phyloP scores from a whole-genome alignment of 1,284 basidiomycete genomes.

The Leccinum huronense region DNA sequence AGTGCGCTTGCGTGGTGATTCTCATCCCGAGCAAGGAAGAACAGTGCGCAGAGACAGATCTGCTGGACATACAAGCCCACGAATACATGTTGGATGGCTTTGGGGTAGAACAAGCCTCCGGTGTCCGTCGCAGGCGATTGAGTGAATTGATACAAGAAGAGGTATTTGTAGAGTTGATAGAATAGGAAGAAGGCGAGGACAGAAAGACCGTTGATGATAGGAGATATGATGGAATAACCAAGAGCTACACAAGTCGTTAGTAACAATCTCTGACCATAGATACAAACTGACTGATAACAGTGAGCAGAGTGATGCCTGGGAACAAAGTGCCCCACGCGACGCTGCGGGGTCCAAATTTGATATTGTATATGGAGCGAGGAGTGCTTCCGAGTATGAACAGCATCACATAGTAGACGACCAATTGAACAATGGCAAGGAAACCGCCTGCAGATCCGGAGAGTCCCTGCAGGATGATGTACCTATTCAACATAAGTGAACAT shows the following conservation, averaged over 20 bases:
- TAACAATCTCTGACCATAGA: not conserved
- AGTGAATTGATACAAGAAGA: constrained; percentile 81
- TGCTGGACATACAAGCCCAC: constrained; percentile 87
- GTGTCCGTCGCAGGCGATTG: constrained; percentile 78
- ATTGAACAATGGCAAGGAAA: constrained; percentile 76
- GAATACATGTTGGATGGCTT: constrained; percentile 90
- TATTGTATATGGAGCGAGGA: constrained; percentile 79
- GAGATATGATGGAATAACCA: constrained; percentile 89
- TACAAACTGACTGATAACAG: constrained; percentile 67
- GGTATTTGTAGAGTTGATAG: constrained; percentile 87
- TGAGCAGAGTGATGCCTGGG: constrained; percentile 71
- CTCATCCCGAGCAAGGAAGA: constrained; percentile 76
- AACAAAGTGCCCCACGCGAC: constrained; percentile 88
- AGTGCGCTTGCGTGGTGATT: constrained; percentile 55
- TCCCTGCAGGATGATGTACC: constrained; percentile 67
- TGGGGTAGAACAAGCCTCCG: constrained; percentile 94
- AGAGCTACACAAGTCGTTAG: constrained; percentile 44
- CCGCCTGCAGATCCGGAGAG: constrained; percentile 75
- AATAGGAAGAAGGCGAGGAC: constrained; percentile 81
- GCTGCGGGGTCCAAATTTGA: constrained; percentile 67
- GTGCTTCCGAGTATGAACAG: constrained; percentile 84
- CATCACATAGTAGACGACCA: constrained; percentile 85
- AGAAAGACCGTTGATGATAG: constrained; percentile 91
- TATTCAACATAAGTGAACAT: constrained; percentile 26
- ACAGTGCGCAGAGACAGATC: constrained; percentile 79